Evolutionary conservation across 2,329 filamentous ascomycete genomes (phyloP), one percentile per base, ranked within the genome.

Genomic region (Fusarium proliferatum): DNA sequence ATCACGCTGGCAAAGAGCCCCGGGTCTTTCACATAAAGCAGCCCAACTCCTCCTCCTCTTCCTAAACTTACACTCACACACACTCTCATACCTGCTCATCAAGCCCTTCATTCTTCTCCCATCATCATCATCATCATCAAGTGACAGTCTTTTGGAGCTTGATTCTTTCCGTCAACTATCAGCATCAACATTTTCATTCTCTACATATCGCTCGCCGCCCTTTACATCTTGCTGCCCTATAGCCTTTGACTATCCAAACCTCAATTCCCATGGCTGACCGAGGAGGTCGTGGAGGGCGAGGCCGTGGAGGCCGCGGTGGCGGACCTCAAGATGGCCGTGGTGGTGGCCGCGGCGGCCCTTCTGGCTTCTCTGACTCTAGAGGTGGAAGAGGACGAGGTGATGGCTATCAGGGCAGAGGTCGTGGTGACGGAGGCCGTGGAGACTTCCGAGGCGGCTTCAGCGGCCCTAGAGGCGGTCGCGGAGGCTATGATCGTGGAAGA

Each of bases 191-290:
- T 16, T 30, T 34, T 61, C 43, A 51, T 41, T 34, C 49, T 41
- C n/a, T 38, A 39, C 42, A 53, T n/a, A 53, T 42, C 26, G 45
- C 30, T 53, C 23, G 17, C 39, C 45, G 5, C 13, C 48, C 12
- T 43, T 67, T n/a, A 36, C 33, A 49, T 42, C 30, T 56, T 51
- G 10, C 39, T n/a, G 26, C 17, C 19, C 6, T 38, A 42, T n/a
- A 36, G n/a, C 21, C 8, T 6, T 34, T 56, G n/a, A 34, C 7
- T 42, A 19, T 28, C 13, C 19, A 41, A 34, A 19, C 43, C 45
- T 38, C 39, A 39, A 43, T 41, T 38, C 49, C 30, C 45, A 80
- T 81, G 79, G 71, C 79, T 28, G 79, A 74, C 26, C 71, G 76
- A 51, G 71, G 78, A 39, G 64, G 73, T 49, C 63, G 71, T 36